These are phyloP conservation scores for Talaromyces borbonicus DNA, from an alignment of 495 filamentous ascomycete genomes.

Conservation along the genomic window DNA sequence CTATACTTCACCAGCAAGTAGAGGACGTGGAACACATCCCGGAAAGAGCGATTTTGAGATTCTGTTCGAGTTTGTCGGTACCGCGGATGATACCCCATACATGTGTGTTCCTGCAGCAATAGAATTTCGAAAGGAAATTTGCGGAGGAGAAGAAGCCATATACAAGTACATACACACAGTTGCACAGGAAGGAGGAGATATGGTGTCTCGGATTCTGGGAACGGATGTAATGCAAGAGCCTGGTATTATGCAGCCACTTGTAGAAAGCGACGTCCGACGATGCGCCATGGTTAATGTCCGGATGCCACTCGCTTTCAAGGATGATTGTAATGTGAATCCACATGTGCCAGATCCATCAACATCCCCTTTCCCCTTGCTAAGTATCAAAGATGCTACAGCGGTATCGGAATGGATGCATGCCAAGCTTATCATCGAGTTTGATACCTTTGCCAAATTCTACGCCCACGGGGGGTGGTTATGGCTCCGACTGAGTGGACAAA, in stretches of 20 bases:
- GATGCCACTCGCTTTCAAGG: constrained; percentile 50
- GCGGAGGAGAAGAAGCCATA: constrained; percentile 68
- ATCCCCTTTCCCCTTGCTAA: constrained; percentile 14
- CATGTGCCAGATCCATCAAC: constrained; percentile 16
- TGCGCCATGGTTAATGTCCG: constrained; percentile 60
- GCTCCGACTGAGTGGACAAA: constrained; percentile 66
- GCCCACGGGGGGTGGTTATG: constrained; percentile 51
- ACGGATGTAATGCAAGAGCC: constrained; percentile 54
- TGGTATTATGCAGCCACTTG: constrained; percentile 15
- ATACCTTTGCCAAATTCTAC: constrained; percentile 60
- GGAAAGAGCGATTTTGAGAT: constrained; percentile 49
- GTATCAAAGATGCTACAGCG: constrained; percentile 18
- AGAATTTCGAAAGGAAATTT: constrained; percentile 52
- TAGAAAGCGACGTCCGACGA: constrained; percentile 36
- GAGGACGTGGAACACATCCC: constrained; percentile 5
- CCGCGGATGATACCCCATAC: constrained; percentile 60
- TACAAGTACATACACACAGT: constrained; percentile 45
- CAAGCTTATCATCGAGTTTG: constrained; percentile 45
- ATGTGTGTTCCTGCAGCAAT: constrained; percentile 62
- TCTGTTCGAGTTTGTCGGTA: constrained; percentile 72
- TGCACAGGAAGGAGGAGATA: constrained; percentile 47
- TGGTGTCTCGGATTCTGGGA: constrained; percentile 50
- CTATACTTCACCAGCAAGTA: constrained; percentile 23
- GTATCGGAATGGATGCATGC: constrained; percentile 49
- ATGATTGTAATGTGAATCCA: constrained; percentile 10